A percentile compares a stretch with the other conserved stretches of the same genome.
phyloP scores from a whole-genome alignment of 179 eudicot species.

The Pouteria campechiana region DNA sequence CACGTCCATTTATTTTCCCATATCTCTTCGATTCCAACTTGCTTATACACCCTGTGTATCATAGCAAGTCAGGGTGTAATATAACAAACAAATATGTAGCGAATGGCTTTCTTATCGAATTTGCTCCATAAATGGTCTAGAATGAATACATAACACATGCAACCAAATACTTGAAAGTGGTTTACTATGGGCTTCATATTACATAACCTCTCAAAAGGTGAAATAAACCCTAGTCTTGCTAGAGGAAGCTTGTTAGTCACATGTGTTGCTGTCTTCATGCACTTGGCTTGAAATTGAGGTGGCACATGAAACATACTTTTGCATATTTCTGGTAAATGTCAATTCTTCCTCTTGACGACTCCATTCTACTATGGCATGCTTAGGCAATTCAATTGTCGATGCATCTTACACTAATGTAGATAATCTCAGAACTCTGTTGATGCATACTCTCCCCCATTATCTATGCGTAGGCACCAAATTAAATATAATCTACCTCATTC shows the following conservation, averaged over 20 bases:
- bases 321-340: slow-evolving; percentile 3
- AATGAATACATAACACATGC: slow-evolving; percentile 2
- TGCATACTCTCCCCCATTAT: slow-evolving; percentile 13
- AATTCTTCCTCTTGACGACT: slow-evolving; percentile 6
- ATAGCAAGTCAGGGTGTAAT: too few relatives aligned
- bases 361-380: slow-evolving; percentile 17
- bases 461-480: neutral
- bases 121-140: slow-evolving; percentile 5
- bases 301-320: slow-evolving; percentile 7
- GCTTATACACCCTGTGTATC: too few relatives aligned
- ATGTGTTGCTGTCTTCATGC: slow-evolving; percentile 1
- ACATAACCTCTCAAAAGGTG: slow-evolving; percentile 14
- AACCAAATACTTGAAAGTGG: slow-evolving; percentile 1
- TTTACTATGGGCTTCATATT: slow-evolving; percentile 2
- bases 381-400: slow-evolving; percentile 1
- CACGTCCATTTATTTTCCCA: too few relatives aligned
- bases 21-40: too few relatives aligned
- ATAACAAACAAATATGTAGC: slow-evolving; percentile 8
- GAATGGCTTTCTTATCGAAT: neutral
- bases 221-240: slow-evolving; percentile 2
- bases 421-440: slow-evolving; percentile 3
- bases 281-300: slow-evolving; percentile 9
- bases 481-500: neutral
- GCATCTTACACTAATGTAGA: neutral
- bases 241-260: slow-evolving; percentile 9